phyloP scores from a whole-genome alignment of 2,329 filamentous ascomycete genomes.

The Lojkania enalia region DNA sequence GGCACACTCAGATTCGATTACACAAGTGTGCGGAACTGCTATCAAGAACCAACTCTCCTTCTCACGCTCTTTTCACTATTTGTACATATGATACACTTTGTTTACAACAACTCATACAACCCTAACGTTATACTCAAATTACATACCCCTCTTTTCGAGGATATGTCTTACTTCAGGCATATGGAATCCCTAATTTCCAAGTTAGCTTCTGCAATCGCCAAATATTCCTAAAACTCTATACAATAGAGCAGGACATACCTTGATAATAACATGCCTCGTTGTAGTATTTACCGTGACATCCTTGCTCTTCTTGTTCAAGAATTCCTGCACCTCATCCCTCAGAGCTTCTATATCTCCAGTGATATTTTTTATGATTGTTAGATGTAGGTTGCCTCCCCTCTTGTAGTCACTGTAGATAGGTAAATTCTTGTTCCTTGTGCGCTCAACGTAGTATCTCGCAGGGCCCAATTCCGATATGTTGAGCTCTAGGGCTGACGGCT shows the following conservation, averaged over 20 bases:
- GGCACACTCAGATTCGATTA: no score
- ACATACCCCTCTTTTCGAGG: conserved; percentile 24
- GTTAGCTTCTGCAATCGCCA: conserved; percentile 2
- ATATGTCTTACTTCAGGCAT: conserved; percentile 16
- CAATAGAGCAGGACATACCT: conserved; percentile 23
- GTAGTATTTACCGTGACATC: conserved; percentile 61
- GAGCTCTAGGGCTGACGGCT: conserved; percentile 19
- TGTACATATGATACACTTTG: conserved; percentile 3
- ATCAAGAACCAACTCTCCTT: no score
- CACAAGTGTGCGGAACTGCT: no score
- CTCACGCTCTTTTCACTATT: neutral
- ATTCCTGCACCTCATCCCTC: conserved; percentile 63
- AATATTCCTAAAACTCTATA: neutral
- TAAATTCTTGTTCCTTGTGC: conserved; percentile 70
- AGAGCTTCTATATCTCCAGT: conserved; percentile 71
- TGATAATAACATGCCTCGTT: conserved; percentile 67
- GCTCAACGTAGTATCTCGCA: conserved; percentile 68
- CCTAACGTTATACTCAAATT: neutral
- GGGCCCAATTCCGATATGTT: conserved; percentile 28
- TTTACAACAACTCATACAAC: neutral
- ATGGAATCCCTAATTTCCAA: conserved; percentile 1
- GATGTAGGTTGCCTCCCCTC: conserved; percentile 72
- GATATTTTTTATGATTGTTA: conserved; percentile 77
- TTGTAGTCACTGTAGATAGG: conserved; percentile 77
- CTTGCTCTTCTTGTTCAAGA: conserved; percentile 60